phyloP scores from a whole-genome alignment of 192 early-diverging fungal genomes.

The Entophlyctis luteolus region DNA sequence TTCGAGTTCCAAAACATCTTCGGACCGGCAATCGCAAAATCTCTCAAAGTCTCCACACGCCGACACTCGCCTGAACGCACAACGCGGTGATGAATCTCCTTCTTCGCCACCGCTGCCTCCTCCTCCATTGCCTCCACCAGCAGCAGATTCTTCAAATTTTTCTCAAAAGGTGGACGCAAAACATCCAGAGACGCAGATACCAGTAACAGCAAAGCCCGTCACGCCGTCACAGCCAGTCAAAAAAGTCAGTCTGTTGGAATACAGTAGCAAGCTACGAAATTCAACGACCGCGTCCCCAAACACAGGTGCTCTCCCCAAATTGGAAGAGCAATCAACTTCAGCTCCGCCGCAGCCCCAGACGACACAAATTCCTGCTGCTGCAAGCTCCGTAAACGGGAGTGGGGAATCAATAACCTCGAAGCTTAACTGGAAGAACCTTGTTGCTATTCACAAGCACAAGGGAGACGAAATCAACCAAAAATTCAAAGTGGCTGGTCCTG shows the following conservation, averaged over 20 bases:
- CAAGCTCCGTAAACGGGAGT: neutral
- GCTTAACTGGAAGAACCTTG: constrained; percentile 4
- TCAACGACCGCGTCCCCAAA: neutral
- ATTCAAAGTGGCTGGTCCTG: neutral
- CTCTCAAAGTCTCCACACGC: too few relatives aligned
- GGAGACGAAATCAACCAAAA: constrained; percentile 20
- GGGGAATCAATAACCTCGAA: neutral
- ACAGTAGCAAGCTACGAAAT: constrained; percentile 2
- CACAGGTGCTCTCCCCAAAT: neutral
- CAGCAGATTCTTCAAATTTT: too few relatives aligned
- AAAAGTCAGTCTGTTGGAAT: constrained; percentile 18
- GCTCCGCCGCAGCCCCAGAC: neutral
- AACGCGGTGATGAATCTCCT: too few relatives aligned
- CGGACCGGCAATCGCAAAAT: too few relatives aligned
- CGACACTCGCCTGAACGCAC: too few relatives aligned
- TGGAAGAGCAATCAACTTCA: neutral
- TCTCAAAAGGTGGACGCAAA: too few relatives aligned
- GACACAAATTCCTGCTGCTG: neutral
- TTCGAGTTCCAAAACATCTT: too few relatives aligned
- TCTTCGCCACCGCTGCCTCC: too few relatives aligned
- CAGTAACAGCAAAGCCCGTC: neutral
- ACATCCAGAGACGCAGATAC: too few relatives aligned
- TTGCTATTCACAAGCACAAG: constrained; percentile 16
- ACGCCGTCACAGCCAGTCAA: neutral
- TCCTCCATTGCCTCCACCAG: too few relatives aligned